phyloP scores from a whole-genome alignment of 805 yeast species.

The Grigorovia humatica region DNA sequence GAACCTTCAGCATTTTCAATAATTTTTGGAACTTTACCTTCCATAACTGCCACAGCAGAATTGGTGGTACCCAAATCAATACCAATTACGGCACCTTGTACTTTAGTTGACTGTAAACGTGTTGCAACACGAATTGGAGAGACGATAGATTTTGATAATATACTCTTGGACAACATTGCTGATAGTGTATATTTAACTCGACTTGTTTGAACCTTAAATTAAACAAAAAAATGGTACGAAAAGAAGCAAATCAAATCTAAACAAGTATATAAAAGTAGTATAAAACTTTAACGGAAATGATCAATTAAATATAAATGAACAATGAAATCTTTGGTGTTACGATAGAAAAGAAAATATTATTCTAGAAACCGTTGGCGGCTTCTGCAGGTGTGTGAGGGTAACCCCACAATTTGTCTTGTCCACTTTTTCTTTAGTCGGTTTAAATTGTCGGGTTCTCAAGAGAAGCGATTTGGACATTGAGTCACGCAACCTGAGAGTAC shows the following conservation, averaged over 20 bases:
- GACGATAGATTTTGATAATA: slow-evolving; percentile 12
- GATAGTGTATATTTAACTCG: neutral
- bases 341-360: neutral
- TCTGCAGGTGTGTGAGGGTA: neutral
- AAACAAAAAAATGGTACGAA: too few species aligned
- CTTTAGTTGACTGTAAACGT: slow-evolving; percentile 30
- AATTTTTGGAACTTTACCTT: slow-evolving; percentile 57
- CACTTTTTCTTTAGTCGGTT: too few species aligned
- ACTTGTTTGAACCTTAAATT: neutral
- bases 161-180: slow-evolving; percentile 19
- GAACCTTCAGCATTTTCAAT: slow-evolving; percentile 77
- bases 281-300: neutral
- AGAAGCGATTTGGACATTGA: neutral
- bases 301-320: neutral
- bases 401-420: neutral
- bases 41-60: slow-evolving; percentile 78
- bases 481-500: neutral
- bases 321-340: neutral
- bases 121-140: slow-evolving; percentile 16
- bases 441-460: neutral
- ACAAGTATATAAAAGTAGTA: neutral
- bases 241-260: neutral
- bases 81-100: slow-evolving; percentile 50
- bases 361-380: neutral
- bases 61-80: slow-evolving; percentile 83